A percentile compares a stretch with the other conserved stretches of the same genome.
phyloP scores from a whole-genome alignment of 805 yeast species.

The Candida ficus region DNA sequence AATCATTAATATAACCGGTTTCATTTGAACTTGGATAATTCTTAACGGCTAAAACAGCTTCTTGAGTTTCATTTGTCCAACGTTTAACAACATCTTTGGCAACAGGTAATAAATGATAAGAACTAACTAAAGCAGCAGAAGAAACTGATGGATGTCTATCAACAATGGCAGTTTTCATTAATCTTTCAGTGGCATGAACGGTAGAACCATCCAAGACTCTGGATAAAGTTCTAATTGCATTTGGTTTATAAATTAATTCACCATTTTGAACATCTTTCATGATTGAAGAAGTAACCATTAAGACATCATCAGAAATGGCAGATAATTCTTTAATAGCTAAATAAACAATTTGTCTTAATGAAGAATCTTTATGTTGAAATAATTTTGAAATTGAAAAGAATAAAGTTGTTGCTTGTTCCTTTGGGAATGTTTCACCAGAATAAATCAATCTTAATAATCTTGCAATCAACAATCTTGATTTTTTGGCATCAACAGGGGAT shows the following conservation, averaged over 20 bases:
- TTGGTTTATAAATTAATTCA: slow-evolving; percentile 80
- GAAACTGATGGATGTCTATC: slow-evolving; percentile 83
- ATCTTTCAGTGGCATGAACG: slow-evolving; percentile 88
- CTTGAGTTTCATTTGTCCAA: slow-evolving; percentile 92
- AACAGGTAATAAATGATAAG: slow-evolving; percentile 84
- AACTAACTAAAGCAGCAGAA: slow-evolving; percentile 89
- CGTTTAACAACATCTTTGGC: slow-evolving; percentile 90
- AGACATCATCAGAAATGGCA: slow-evolving; percentile 78
- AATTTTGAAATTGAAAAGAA: slow-evolving; percentile 92
- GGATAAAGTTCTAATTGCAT: slow-evolving; percentile 88
- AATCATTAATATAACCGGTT: slow-evolving; percentile 53
- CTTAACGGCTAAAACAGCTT: slow-evolving; percentile 61
- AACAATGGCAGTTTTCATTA: slow-evolving; percentile 88
- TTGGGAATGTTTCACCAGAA: slow-evolving; percentile 82
- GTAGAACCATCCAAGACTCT: slow-evolving; percentile 87
- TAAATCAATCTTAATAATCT: slow-evolving; percentile 77
- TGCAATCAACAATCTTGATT: slow-evolving; percentile 79
- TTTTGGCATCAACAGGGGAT: slow-evolving; percentile 81
- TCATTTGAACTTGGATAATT: slow-evolving; percentile 35
- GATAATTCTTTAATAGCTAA: slow-evolving; percentile 90
- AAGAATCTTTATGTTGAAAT: slow-evolving; percentile 85
- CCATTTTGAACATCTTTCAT: slow-evolving; percentile 97
- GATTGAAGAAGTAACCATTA: slow-evolving; percentile 96
- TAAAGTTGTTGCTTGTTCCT: slow-evolving; percentile 83
- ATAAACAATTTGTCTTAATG: slow-evolving; percentile 89